These are phyloP conservation scores for Orbilia blumenaviensis DNA, from an alignment of 2,329 filamentous ascomycete genomes.

Conservation along the genomic window DNA sequence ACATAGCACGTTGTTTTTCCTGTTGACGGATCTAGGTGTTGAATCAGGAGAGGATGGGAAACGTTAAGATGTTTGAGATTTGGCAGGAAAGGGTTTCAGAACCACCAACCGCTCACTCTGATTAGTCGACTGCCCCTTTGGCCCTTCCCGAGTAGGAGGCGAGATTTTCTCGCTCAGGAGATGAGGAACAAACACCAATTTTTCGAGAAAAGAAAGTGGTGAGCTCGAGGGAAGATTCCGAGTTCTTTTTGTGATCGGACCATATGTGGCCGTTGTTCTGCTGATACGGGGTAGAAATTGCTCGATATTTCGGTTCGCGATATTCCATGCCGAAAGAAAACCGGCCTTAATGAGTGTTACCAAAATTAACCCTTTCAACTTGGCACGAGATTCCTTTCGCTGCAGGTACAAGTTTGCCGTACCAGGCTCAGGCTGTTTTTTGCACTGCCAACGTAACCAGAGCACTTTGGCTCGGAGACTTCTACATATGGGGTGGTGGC, in stretches of 20 bases:
- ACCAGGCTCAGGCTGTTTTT: slow-evolving; percentile 2
- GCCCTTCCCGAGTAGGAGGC: slow-evolving; percentile 17
- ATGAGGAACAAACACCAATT: slow-evolving; percentile 10
- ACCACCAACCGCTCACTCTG: slow-evolving; percentile 31
- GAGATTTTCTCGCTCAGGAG: slow-evolving; percentile 2
- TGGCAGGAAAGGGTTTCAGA: slow-evolving; percentile 38
- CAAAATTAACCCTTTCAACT: slow-evolving; percentile 37
- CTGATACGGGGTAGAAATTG: neutral
- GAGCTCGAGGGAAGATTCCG: slow-evolving; percentile 10
- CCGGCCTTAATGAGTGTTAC: slow-evolving; percentile 18
- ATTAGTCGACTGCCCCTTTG: slow-evolving; percentile 39
- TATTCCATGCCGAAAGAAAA: slow-evolving; percentile 32
- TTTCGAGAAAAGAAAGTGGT: neutral
- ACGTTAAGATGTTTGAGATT: slow-evolving; percentile 43
- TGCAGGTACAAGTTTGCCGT: slow-evolving; percentile 42
- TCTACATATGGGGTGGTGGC: slow-evolving; percentile 24
- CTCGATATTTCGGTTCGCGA: slow-evolving; percentile 11
- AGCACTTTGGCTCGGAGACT: slow-evolving; percentile 37
- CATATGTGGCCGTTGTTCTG: neutral
- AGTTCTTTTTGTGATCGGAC: slow-evolving; percentile 5
- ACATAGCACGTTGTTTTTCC: slow-evolving; percentile 9
- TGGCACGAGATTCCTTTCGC: slow-evolving; percentile 40
- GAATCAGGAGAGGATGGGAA: slow-evolving; percentile 47
- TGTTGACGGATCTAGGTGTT: slow-evolving; percentile 4
- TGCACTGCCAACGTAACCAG: slow-evolving; percentile 42